phyloP scores from a whole-genome alignment of 2,329 filamentous ascomycete genomes.

The Botryotinia convoluta region DNA sequence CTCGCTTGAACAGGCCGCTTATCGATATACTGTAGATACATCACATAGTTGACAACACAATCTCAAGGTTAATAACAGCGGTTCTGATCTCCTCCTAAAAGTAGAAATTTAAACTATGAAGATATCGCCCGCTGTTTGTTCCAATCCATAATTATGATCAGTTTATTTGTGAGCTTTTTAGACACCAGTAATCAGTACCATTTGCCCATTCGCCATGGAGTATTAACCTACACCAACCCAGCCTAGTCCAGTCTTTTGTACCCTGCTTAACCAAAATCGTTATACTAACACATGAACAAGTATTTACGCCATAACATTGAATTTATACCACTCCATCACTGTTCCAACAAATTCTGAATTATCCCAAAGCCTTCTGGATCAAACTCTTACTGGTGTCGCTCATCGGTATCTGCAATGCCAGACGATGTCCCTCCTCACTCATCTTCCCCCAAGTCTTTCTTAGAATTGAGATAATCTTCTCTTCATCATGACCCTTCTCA shows the following conservation, averaged over 20 bases:
- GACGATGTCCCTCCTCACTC: constrained; percentile 57
- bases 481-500: constrained; percentile 72
- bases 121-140: neutral
- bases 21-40: neutral
- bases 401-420: constrained; percentile 66
- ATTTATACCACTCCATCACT: neutral
- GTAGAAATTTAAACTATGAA: neutral
- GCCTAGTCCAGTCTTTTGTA: neutral
- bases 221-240: neutral
- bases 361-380: constrained; percentile 61
- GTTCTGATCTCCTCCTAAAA: neutral
- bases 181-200: neutral
- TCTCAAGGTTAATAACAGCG: neutral
- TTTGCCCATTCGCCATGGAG: neutral
- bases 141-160: neutral
- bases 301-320: neutral
- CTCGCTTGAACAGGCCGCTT: neutral
- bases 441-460: constrained; percentile 77
- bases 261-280: neutral
- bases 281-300: neutral
- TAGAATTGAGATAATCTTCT: constrained; percentile 70
- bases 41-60: neutral
- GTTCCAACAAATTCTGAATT: constrained; percentile 22
- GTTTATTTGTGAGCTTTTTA: neutral
- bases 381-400: constrained; percentile 60